Evolutionary conservation across 345 rosid genomes (phyloP).

Genomic region (Sonneratia caseolaris): DNA sequence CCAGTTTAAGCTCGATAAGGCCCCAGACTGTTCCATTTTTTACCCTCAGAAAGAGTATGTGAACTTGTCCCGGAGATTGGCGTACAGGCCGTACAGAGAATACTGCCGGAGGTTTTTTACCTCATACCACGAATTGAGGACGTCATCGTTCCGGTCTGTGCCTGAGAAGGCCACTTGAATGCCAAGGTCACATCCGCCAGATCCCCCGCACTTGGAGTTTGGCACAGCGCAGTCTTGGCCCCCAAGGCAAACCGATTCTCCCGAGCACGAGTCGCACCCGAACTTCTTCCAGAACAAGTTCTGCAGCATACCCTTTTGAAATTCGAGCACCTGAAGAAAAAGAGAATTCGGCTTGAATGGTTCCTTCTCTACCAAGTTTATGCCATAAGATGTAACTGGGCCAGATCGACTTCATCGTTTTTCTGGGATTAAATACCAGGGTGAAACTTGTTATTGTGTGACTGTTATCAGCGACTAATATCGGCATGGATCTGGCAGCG

Average conservation of each 20-base stretch:
- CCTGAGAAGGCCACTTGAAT: slow-evolving; percentile 81
- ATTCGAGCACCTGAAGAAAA: slow-evolving; percentile 59
- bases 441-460: slow-evolving; percentile 76
- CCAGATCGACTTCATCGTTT: neutral
- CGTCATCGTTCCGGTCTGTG: slow-evolving; percentile 62
- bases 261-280: slow-evolving; percentile 57
- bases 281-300: slow-evolving; percentile 72
- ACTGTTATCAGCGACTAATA: slow-evolving; percentile 46
- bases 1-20: neutral
- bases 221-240: slow-evolving; percentile 64
- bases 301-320: slow-evolving; percentile 65
- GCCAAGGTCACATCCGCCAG: slow-evolving; percentile 46
- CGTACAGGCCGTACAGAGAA: slow-evolving; percentile 53
- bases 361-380: too few species aligned
- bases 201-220: slow-evolving; percentile 41
- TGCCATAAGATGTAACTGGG: too few species aligned
- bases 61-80: slow-evolving; percentile 26
- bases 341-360: neutral
- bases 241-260: slow-evolving; percentile 38
- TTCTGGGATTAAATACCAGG: slow-evolving; percentile 35
- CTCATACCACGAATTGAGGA: slow-evolving; percentile 85
- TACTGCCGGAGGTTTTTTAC: slow-evolving; percentile 51
- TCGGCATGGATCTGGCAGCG: slow-evolving; percentile 81
- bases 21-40: too few species aligned
- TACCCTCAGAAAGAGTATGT: neutral